phyloP scores from a whole-genome alignment of 768 basidiomycete genomes.

The Coprinopsis strossmayeri region DNA sequence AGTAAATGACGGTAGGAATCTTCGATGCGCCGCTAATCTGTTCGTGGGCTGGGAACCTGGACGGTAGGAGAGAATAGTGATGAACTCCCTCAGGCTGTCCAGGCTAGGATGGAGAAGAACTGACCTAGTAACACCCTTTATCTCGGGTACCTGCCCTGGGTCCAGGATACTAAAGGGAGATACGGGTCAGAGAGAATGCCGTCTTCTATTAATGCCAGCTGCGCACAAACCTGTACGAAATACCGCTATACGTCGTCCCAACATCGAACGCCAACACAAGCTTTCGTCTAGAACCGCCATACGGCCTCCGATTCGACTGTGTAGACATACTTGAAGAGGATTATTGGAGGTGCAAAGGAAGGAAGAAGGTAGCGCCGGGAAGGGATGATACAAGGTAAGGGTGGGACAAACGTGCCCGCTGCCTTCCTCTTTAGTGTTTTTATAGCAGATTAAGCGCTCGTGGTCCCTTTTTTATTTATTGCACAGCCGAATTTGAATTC shows the following conservation, averaged over 20 bases:
- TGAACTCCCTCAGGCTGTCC: neutral
- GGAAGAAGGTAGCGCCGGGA: no score
- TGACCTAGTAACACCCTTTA: slow-evolving; percentile 38
- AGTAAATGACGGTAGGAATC: slow-evolving; percentile 36
- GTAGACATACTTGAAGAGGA: neutral
- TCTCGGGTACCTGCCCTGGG: slow-evolving; percentile 31
- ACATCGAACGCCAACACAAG: slow-evolving; percentile 38
- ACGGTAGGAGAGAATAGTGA: no score
- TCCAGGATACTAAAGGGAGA: slow-evolving; percentile 28
- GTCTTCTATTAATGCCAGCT: neutral
- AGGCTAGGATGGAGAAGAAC: slow-evolving; percentile 21
- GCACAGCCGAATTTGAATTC: no score
- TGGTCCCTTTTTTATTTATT: no score
- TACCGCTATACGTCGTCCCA: slow-evolving; percentile 37
- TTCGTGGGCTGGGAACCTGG: slow-evolving; percentile 45
- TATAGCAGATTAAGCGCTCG: no score
- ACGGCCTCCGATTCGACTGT: slow-evolving; percentile 13
- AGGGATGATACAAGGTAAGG: no score
- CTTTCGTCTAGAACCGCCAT: slow-evolving; percentile 30
- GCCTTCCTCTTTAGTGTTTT: no score
- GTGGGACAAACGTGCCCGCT: no score
- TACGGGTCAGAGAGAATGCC: slow-evolving; percentile 13
- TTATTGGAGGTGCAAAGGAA: neutral
- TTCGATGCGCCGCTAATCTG: slow-evolving; percentile 40
- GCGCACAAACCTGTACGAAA: slow-evolving; percentile 24